Evolutionary conservation across 768 basidiomycete species (phyloP).

Genomic region (Cystoderma amianthinum): DNA sequence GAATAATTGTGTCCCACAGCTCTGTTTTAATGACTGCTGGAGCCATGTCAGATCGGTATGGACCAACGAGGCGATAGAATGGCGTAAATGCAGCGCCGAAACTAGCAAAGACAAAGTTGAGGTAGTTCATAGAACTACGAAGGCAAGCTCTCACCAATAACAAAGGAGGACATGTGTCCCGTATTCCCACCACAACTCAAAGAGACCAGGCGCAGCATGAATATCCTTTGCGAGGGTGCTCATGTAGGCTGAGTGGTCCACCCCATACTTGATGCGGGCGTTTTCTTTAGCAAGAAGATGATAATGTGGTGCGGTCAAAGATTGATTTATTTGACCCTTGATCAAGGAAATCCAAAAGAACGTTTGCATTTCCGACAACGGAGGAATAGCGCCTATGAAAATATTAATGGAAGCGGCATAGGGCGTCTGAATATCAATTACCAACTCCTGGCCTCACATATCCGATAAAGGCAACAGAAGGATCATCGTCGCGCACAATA

Average conservation of each 20-base stretch:
- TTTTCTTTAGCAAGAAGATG: slow-evolving; percentile 44
- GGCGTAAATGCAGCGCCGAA: slow-evolving; percentile 55
- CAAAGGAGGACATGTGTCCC: slow-evolving; percentile 43
- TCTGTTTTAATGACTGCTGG: slow-evolving; percentile 43
- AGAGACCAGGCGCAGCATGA: slow-evolving; percentile 42
- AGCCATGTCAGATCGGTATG: slow-evolving; percentile 33
- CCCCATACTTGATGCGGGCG: slow-evolving; percentile 52
- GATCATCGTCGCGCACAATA: slow-evolving; percentile 33
- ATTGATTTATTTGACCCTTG: slow-evolving; percentile 31
- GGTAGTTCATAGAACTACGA: neutral
- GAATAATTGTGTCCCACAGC: slow-evolving; percentile 52
- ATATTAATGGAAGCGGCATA: slow-evolving; percentile 7
- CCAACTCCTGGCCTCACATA: slow-evolving; percentile 55
- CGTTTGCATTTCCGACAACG: slow-evolving; percentile 53
- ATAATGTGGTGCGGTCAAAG: slow-evolving; percentile 40
- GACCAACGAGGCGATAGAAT: slow-evolving; percentile 52
- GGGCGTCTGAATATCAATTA: slow-evolving; percentile 11
- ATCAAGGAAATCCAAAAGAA: slow-evolving; percentile 51
- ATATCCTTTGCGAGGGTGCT: slow-evolving; percentile 52
- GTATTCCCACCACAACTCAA: slow-evolving; percentile 37
- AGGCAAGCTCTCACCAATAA: slow-evolving; percentile 37
- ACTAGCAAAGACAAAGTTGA: slow-evolving; percentile 16
- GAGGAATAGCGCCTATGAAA: slow-evolving; percentile 42
- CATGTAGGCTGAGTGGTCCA: slow-evolving; percentile 52
- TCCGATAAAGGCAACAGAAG: slow-evolving; percentile 45